Conservation (phyloP, 345 rosid species). For the Gossypium turneri region DNA sequence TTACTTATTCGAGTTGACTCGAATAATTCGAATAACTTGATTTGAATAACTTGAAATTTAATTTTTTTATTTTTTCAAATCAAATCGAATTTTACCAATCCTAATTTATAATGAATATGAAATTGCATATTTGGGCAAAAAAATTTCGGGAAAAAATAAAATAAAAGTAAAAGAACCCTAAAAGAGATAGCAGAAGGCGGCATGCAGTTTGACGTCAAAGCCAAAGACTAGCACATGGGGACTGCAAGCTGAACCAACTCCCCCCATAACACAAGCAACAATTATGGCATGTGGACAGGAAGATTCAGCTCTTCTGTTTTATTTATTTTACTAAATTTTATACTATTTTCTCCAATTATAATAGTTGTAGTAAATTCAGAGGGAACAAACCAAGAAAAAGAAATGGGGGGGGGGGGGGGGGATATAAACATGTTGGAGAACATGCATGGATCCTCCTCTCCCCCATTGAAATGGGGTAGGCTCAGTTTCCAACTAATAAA, state of each 20-base stretch:
- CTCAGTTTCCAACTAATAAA: conserved; percentile 39
- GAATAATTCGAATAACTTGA: no score
- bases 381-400: background rate
- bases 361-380: background rate
- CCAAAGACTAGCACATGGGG: conserved; percentile 41
- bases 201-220: conserved; percentile 17
- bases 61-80: no score
- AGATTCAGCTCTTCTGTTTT: conserved; percentile 22
- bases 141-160: background rate
- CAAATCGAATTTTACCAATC: accelerated
- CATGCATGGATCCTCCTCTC: conserved; percentile 37
- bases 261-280: conserved; percentile 24
- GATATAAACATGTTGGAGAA: conserved; percentile 18
- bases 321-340: background rate
- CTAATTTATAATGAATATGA: background rate
- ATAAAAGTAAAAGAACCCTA: background rate
- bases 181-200: background rate
- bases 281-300: conserved; percentile 32
- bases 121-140: no score
- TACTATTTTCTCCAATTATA: background rate
- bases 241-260: conserved; percentile 13
- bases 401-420: background rate
- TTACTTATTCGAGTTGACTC: no score
- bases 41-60: no score
- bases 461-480: conserved; percentile 26